A percentile compares a stretch with the other conserved stretches of the same genome.
These are phyloP conservation scores for Trichoderma parareesei DNA, from an alignment of 495 filamentous ascomycete species.

Conservation along the genomic window DNA sequence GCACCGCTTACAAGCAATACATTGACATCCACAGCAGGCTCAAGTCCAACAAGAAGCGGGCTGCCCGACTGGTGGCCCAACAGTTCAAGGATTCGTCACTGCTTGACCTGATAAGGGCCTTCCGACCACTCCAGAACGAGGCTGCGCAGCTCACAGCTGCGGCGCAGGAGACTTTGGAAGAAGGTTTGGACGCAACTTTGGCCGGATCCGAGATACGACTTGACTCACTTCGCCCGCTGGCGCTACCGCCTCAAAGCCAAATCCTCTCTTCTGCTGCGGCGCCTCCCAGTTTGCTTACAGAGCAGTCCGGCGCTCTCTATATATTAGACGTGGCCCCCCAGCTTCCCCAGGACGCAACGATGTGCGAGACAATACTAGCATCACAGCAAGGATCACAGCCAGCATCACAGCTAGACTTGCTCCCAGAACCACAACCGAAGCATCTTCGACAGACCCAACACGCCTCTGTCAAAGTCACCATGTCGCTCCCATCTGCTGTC, in stretches of 20 bases:
- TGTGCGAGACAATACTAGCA: background rate
- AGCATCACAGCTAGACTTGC: background rate
- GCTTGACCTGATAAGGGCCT: background rate
- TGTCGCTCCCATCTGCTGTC: background rate
- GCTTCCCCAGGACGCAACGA: background rate
- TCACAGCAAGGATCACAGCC: background rate
- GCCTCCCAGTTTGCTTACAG: background rate
- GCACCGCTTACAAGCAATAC: slow-evolving; percentile 4
- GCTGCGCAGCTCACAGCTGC: background rate
- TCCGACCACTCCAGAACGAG: background rate
- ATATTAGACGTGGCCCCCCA: background rate
- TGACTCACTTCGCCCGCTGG: background rate
- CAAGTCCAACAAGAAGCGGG: slow-evolving; percentile 8
- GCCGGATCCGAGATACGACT: background rate
- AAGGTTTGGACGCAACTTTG: background rate
- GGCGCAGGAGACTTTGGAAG: background rate
- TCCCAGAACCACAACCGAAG: no score
- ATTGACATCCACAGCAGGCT: background rate
- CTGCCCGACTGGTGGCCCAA: background rate
- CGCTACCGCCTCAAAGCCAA: background rate
- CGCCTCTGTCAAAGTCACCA: background rate
- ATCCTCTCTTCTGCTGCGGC: background rate
- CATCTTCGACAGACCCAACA: background rate
- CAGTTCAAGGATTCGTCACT: background rate
- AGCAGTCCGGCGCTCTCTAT: background rate